Conservation (phyloP, 345 rosid species). For the Geranium rotundifolium region DNA sequence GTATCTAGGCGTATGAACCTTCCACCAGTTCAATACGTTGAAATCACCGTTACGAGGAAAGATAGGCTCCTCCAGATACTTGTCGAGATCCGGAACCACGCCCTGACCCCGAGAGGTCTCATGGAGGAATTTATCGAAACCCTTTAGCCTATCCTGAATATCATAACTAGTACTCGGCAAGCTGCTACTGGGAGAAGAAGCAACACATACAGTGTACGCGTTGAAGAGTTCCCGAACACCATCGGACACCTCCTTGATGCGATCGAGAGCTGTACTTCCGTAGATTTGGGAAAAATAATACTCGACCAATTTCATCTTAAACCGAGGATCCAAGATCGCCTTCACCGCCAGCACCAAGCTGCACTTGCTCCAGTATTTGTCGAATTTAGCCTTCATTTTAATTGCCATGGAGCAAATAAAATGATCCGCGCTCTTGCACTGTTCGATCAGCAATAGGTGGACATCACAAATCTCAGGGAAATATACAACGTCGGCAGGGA, state of each 20-base stretch:
- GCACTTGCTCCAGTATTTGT: slow-evolving; percentile 83
- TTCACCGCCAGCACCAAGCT: slow-evolving; percentile 78
- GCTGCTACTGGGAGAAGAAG: slow-evolving; percentile 52
- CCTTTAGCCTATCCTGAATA: slow-evolving; percentile 68
- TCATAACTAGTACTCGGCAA: slow-evolving; percentile 44
- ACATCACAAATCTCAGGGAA: slow-evolving; percentile 79
- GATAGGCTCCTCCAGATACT: slow-evolving; percentile 79
- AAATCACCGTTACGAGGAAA: slow-evolving; percentile 80
- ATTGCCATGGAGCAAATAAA: slow-evolving; percentile 50
- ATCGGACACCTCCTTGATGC: slow-evolving; percentile 73
- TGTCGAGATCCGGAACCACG: slow-evolving; percentile 60
- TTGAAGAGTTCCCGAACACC: slow-evolving; percentile 70
- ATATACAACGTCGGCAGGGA: slow-evolving; percentile 71
- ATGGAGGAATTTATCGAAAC: slow-evolving; percentile 79
- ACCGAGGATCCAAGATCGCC: slow-evolving; percentile 88
- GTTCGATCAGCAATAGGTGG: slow-evolving; percentile 74
- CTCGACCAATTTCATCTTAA: slow-evolving; percentile 90
- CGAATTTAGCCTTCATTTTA: slow-evolving; percentile 76
- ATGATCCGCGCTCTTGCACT: slow-evolving; percentile 75
- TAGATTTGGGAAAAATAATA: slow-evolving; percentile 87
- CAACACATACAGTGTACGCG: slow-evolving; percentile 75
- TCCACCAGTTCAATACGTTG: slow-evolving; percentile 89
- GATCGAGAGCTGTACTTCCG: slow-evolving; percentile 77
- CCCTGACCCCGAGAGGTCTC: slow-evolving; percentile 72
- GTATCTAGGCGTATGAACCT: slow-evolving; percentile 86